These are phyloP conservation scores for Tolypocladium pustulatum DNA, from an alignment of 2,329 filamentous ascomycete species.

Conservation along the genomic window DNA sequence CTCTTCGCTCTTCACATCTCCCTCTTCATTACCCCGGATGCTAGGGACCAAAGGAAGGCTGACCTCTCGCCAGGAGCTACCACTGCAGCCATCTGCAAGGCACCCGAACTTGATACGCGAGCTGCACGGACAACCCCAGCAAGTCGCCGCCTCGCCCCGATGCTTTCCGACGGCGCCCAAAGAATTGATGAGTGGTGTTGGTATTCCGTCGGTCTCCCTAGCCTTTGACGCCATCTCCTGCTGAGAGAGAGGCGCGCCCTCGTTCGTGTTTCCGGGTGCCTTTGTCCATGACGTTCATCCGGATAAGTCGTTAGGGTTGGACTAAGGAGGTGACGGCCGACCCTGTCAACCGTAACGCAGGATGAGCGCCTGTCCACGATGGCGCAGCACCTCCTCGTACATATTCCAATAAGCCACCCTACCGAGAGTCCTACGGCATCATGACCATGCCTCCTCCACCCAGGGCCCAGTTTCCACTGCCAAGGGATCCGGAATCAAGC, in stretches of 20 bases:
- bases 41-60: no score
- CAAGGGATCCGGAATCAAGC: no score
- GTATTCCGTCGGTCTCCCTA: not conserved
- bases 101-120: not conserved
- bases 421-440: not conserved
- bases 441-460: no score
- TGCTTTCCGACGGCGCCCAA: not conserved
- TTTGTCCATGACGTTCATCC: not conserved
- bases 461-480: no score
- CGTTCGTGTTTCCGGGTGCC: not conserved
- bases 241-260: not conserved
- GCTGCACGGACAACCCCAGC: not conserved
- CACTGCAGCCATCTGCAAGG: not conserved
- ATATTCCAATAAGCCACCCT: not conserved
- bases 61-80: not conserved
- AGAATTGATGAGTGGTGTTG: not conserved
- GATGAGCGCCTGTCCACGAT: not conserved
- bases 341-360: not conserved
- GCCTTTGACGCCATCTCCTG: not conserved
- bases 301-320: not conserved
- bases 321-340: not conserved
- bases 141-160: not conserved
- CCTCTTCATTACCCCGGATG: no score
- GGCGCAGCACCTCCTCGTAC: not conserved
- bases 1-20: no score